Conservation (phyloP, 2,329 filamentous ascomycete genomes). For the Ophiostoma angusticollis region DNA sequence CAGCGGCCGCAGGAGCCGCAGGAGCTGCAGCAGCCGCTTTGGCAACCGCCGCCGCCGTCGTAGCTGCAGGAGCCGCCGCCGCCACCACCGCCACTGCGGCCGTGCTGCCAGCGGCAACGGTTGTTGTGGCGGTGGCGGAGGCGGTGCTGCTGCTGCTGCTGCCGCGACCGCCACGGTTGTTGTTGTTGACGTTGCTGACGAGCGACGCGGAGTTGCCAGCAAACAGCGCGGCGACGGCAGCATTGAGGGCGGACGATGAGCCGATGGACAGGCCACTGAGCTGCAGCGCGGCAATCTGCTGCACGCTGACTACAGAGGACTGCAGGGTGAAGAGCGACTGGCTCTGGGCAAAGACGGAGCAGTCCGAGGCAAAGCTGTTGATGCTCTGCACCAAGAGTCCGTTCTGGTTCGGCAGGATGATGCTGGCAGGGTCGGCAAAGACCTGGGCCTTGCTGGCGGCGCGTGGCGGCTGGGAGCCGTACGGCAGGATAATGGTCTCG, state of each 20-base stretch:
- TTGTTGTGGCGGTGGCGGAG: not conserved
- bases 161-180: not conserved
- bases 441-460: slow-evolving; percentile 19
- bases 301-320: slow-evolving; percentile 17
- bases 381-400: slow-evolving; percentile 24
- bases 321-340: slow-evolving; percentile 20
- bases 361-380: slow-evolving; percentile 22
- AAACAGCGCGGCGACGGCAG: slow-evolving; percentile 7
- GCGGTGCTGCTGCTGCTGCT: too few species aligned
- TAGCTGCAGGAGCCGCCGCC: not conserved
- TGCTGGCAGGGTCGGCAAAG: slow-evolving; percentile 25
- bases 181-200: not conserved
- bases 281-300: slow-evolving; percentile 19
- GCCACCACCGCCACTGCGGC: not conserved
- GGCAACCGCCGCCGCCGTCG: not conserved
- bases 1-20: not conserved
- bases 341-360: slow-evolving; percentile 18
- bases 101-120: not conserved
- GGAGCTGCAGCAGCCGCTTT: slow-evolving; percentile 1
- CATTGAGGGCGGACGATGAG: slow-evolving; percentile 8
- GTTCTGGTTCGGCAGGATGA: slow-evolving; percentile 23
- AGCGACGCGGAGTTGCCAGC: not conserved
- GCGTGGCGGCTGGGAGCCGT: slow-evolving; percentile 20
- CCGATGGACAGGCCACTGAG: slow-evolving; percentile 17
- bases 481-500: slow-evolving; percentile 24